Percentiles rank a stretch among this genome's conserved stretches.
Evolutionary conservation across 306 rosid genomes (phyloP).

Genomic region (Quercus suber): DNA sequence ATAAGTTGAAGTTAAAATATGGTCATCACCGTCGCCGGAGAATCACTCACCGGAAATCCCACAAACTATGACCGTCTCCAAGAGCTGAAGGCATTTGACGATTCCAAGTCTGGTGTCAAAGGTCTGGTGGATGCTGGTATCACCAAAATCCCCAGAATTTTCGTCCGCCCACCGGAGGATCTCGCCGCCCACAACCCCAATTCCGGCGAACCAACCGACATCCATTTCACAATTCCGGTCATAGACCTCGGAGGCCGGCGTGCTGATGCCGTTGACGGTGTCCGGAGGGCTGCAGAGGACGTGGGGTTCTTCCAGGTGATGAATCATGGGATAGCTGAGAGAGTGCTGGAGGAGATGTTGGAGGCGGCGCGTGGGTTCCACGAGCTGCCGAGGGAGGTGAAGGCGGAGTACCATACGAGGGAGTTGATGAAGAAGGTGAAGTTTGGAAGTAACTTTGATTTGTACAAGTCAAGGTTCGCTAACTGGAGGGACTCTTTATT

Average conservation of each 20-base stretch:
- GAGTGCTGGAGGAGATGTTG: slow-evolving; percentile 29
- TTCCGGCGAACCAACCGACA: neutral
- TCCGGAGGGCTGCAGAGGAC: slow-evolving; percentile 32
- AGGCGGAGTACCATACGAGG: slow-evolving; percentile 33
- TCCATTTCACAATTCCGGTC: slow-evolving; percentile 28
- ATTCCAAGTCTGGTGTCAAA: slow-evolving; percentile 41
- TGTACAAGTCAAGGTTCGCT: slow-evolving; percentile 40
- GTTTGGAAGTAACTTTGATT: slow-evolving; percentile 41
- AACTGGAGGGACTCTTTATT: slow-evolving; percentile 47
- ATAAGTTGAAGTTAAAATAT: neutral
- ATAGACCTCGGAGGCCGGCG: slow-evolving; percentile 23
- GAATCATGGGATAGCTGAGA: slow-evolving; percentile 36
- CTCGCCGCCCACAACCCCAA: neutral
- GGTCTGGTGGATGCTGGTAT: slow-evolving; percentile 38
- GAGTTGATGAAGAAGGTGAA: slow-evolving; percentile 37
- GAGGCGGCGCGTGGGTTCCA: slow-evolving; percentile 42
- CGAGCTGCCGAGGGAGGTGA: slow-evolving; percentile 39
- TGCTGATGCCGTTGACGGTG: slow-evolving; percentile 3
- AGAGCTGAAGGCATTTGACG: slow-evolving; percentile 37
- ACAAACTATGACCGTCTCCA: slow-evolving; percentile 10
- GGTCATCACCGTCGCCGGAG: slow-evolving; percentile 6
- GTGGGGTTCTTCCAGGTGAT: slow-evolving; percentile 50
- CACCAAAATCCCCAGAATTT: slow-evolving; percentile 30
- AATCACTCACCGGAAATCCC: neutral
- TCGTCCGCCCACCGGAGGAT: slow-evolving; percentile 22